Evolutionary conservation across 169 alveolate genomes (phyloP).

Genomic region (Plasmodium gaboni): DNA sequence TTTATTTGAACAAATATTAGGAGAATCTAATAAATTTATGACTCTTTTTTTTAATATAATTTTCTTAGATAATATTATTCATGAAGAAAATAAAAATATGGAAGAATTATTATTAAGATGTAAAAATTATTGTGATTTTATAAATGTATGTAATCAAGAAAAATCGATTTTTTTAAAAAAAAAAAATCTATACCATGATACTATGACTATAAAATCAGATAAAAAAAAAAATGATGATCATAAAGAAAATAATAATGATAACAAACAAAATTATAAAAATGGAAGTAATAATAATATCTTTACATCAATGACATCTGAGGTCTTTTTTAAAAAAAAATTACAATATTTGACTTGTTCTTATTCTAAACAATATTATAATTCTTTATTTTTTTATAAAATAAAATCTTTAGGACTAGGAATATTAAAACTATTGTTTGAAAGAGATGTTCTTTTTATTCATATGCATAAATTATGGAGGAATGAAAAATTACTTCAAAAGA

Average conservation of each 20-base stretch:
- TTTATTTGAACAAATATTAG: constrained; percentile 55
- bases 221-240: background rate
- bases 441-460: constrained; percentile 71
- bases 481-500: constrained; percentile 48
- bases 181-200: background rate
- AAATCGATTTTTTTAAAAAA: background rate
- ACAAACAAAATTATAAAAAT: background rate
- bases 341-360: constrained; percentile 49
- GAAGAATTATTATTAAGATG: constrained; percentile 23
- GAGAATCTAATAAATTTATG: constrained; percentile 70
- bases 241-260: background rate
- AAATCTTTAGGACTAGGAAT: constrained; percentile 41
- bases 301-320: constrained; percentile 12
- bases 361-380: constrained; percentile 34
- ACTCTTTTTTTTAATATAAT: constrained; percentile 40
- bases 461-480: constrained; percentile 70
- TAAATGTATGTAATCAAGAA: constrained; percentile 26
- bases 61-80: constrained; percentile 63
- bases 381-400: constrained; percentile 15
- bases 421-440: constrained; percentile 47
- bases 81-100: constrained; percentile 42
- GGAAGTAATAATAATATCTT: background rate
- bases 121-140: constrained; percentile 32
- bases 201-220: background rate
- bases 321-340: constrained; percentile 52